Base-by-base conservation (phyloP, 352 stramenopile genomes). In the Phytophthora agathidicida region DNA sequence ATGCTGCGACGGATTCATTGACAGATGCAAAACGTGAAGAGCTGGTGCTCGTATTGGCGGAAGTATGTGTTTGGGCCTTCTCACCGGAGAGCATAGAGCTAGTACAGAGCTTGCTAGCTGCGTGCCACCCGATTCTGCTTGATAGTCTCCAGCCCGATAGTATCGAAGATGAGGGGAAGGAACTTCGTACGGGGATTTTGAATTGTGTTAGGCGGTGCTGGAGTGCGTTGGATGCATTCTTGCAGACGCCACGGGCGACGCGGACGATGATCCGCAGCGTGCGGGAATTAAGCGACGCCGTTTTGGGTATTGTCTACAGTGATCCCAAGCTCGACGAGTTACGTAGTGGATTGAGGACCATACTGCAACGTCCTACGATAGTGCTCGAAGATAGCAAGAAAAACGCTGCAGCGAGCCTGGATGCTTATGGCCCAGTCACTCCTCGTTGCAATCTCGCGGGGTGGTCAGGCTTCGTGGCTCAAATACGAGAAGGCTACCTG, bases 21-120 rank as follows among this genome's bases (percentile, higher is more conserved):
- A 19, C 28, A 8, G 10, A 49, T n/a, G 30, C 7, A 7, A 39
- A 50, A 33, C 24, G 55, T 8, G 60, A 72, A 7, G 57, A 73
- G n/a, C 45, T 78, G 37, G 46, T 73, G 44, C 35, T 71, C 7
- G n/a, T 71, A 17, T 44, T 78, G 53, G 31, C 39, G 7, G 70
- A 73, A 39, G 51, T 78, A 14, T 55, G 46, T 16, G 55, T 78
- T 28, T 78, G 65, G 65, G 37, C 58, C 28, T 60, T 78, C 1
- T 60, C 60, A 7, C 39, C 41, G 4, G 57, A 68, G 22, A 73
- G 44, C 27, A 16, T 75, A 5, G 46, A 19, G 14, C 19, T 75
- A 23, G 36, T 78, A 23, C 70, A 64, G 47, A 38, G 27, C 2
- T 63, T 73, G 36, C 30, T 75, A 27, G 28, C 43, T 41, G 22